Percentiles rank a stretch among this genome's conserved stretches.
Evolutionary conservation across 108 stramenopile genomes (phyloP).

Genomic region (Cyclotella atomus): DNA sequence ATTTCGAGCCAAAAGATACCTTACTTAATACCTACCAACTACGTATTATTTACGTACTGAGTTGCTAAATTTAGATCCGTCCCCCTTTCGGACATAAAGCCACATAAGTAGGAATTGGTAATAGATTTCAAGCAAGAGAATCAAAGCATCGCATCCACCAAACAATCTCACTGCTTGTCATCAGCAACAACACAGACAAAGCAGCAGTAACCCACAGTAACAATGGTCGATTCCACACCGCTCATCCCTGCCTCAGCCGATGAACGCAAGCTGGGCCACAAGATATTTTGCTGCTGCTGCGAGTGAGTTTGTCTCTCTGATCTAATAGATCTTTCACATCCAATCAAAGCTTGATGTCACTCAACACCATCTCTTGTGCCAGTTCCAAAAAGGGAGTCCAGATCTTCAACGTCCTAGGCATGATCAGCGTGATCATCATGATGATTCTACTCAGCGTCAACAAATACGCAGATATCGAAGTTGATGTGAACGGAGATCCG

Average conservation of each 20-base stretch:
- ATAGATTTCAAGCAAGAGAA: background rate
- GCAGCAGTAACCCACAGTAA: background rate
- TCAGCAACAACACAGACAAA: background rate
- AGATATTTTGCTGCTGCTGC: slow-evolving; percentile 19
- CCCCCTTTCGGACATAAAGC: background rate
- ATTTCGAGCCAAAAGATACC: too few relatives aligned
- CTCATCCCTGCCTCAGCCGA: slow-evolving; percentile 6
- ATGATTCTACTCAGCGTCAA: slow-evolving; percentile 10
- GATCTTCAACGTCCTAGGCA: slow-evolving; percentile 7
- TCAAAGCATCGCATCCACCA: background rate
- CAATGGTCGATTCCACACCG: slow-evolving; percentile 18
- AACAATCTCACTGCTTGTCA: background rate
- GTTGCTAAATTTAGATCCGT: too few relatives aligned
- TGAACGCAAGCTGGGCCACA: slow-evolving; percentile 1
- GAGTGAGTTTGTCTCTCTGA: slow-evolving; percentile 3
- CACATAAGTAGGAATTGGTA: background rate
- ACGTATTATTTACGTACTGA: too few relatives aligned
- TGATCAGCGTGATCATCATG: background rate
- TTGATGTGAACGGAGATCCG: slow-evolving; percentile 8
- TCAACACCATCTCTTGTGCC: background rate
- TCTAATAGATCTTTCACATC: background rate
- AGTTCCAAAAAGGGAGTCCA: slow-evolving; percentile 15
- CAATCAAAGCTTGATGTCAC: background rate
- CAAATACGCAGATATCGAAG: slow-evolving; percentile 8
- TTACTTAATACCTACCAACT: too few relatives aligned